phyloP scores from a whole-genome alignment of 805 yeast species.

The Starmerella floricola region DNA sequence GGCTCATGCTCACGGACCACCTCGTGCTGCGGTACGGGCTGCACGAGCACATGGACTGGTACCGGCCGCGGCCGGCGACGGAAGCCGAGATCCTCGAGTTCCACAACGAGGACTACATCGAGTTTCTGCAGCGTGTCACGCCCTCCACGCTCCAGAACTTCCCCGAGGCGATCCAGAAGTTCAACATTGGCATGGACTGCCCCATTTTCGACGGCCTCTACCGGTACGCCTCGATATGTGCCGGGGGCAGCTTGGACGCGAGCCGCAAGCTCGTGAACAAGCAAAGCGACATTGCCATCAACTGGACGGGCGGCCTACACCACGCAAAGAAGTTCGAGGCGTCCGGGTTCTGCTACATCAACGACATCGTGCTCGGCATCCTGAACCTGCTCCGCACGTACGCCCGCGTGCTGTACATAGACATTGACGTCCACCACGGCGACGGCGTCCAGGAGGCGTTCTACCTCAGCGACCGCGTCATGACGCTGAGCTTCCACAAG shows the following conservation, averaged over 20 bases:
- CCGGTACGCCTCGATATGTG: slow-evolving; percentile 69
- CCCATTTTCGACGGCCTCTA: slow-evolving; percentile 92
- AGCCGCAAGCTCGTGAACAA: slow-evolving; percentile 70
- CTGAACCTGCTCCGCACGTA: slow-evolving; percentile 67
- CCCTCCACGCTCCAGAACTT: slow-evolving; percentile 58
- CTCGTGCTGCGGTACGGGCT: slow-evolving; percentile 72
- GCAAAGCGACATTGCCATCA: slow-evolving; percentile 81
- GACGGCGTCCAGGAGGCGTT: slow-evolving; percentile 95
- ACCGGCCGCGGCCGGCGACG: slow-evolving; percentile 72
- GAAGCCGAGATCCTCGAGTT: slow-evolving; percentile 65
- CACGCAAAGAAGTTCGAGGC: slow-evolving; percentile 88
- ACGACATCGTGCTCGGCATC: slow-evolving; percentile 79
- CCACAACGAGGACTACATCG: slow-evolving; percentile 77
- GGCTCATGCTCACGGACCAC: slow-evolving; percentile 89
- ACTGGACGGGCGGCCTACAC: slow-evolving; percentile 88
- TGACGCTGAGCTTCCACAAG: slow-evolving; percentile 84
- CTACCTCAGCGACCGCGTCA: slow-evolving; percentile 80
- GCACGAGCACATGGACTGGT: slow-evolving; percentile 82
- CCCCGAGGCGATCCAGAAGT: slow-evolving; percentile 47
- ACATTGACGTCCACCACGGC: slow-evolving; percentile 87
- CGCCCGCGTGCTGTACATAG: slow-evolving; percentile 77
- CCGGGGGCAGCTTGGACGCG: slow-evolving; percentile 87
- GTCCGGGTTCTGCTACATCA: slow-evolving; percentile 80
- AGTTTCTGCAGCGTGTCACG: slow-evolving; percentile 61
- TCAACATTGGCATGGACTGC: slow-evolving; percentile 88